Evolutionary conservation across 768 basidiomycete genomes (phyloP), one percentile per base, ranked within the genome.

Genomic region (Auricularia sp.): DNA sequence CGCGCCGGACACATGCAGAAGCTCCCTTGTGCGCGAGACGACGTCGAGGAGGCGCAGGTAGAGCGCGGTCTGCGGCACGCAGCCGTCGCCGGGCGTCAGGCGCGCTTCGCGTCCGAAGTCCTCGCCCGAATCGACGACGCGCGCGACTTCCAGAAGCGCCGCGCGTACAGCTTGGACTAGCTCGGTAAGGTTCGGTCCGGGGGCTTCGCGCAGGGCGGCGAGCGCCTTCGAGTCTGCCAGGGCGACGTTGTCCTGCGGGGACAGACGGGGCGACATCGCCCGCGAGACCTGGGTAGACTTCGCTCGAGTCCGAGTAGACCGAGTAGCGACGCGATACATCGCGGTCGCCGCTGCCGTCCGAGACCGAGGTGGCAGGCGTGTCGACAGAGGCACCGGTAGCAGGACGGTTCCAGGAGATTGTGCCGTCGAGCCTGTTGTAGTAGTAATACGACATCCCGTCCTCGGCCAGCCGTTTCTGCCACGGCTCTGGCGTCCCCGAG

Each of bases 391-490:
- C 39, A 14, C 39, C 39, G 39, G 39, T 42, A 7, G 39, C 13
- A 47, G 90, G 90, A 39, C 82, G 77, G 5, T 83, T 84, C 90
- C 88, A 90, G 64, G 83, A 84, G 16, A 86, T 78, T 63, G 83
- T 76, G 14, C 88, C 88, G 66, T 86, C 87, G 29, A 81, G 70
- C 67, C 81, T 85, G 78, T 95, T 94, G 73, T 81, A 73, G 74
- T 90, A 94, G 71, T 84, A 92, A 72, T 89, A 91, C 3, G 88
- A 84, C 76, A 84, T 78, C 42, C 91, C 91, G 69, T 94, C 92
- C 70, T 93, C 91, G 29, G 88, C 88, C 56, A 92, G 79, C 64
- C 85, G 85, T 70, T 83, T 84, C 24, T 86, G 77, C 94, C 94
- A 96, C n/a, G 88, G 88, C 69, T 92, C 88, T 21, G 90, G 88